These are phyloP conservation scores for Pyricularia sp. DNA, from an alignment of 2,329 filamentous ascomycete genomes.

Conservation along the genomic window DNA sequence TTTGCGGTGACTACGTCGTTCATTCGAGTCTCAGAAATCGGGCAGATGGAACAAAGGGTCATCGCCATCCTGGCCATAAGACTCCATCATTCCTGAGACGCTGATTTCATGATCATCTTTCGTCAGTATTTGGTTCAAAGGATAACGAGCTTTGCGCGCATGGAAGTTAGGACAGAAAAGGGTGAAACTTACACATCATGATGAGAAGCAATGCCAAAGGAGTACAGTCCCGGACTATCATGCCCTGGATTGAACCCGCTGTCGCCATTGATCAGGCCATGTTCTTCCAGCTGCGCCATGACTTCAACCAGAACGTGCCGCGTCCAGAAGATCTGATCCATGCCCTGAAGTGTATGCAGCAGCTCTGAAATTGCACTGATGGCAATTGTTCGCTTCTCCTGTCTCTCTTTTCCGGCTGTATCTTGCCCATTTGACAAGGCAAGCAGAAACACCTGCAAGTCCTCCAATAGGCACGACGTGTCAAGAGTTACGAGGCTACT, in stretches of 20 bases:
- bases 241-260: conserved; percentile 11
- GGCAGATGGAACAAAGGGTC: conserved; percentile 10
- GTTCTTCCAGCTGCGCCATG: conserved; percentile 16
- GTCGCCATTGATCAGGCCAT: conserved; percentile 12
- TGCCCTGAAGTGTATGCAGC: conserved; percentile 14
- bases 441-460: conserved; percentile 17
- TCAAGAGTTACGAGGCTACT: conserved; percentile 16
- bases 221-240: conserved; percentile 11
- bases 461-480: conserved; percentile 13
- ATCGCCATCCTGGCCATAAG: conserved; percentile 12
- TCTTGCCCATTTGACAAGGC: conserved; percentile 7
- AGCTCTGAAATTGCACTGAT: conserved; percentile 10
- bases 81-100: conserved; percentile 12
- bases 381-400: background rate
- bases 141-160: no score
- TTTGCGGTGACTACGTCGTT: background rate
- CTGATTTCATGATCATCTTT: no score
- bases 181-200: conserved; percentile 9
- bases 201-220: conserved; percentile 12
- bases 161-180: no score
- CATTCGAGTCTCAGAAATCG: background rate
- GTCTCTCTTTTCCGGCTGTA: background rate
- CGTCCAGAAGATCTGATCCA: conserved; percentile 18
- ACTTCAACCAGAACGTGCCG: conserved; percentile 15
- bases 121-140: background rate